Evolutionary conservation across 345 rosid genomes (phyloP).

Genomic region (Rhodamnia rubescens): DNA sequence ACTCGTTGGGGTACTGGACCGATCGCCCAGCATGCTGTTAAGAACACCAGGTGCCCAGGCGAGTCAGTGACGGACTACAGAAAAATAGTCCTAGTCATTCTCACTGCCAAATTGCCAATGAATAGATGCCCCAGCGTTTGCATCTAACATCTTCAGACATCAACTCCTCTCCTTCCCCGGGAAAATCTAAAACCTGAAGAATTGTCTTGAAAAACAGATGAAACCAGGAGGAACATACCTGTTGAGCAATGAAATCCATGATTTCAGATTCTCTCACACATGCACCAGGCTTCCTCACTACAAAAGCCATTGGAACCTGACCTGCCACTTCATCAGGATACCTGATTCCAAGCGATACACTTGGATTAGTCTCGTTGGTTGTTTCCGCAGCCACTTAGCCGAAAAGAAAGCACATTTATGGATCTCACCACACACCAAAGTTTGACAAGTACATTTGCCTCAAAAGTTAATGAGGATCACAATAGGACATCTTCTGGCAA

Average conservation of each 20-base stretch:
- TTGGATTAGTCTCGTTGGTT: not conserved
- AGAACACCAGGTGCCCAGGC: not conserved
- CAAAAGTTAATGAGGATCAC: not conserved
- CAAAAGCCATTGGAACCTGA: conserved; percentile 89
- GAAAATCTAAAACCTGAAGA: not conserved
- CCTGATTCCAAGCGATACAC: conserved; percentile 16
- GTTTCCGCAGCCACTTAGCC: not conserved
- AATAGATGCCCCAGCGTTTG: not conserved
- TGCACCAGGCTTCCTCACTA: conserved; percentile 77
- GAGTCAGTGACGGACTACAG: not conserved
- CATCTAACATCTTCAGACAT: not conserved
- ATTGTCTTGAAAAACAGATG: not conserved
- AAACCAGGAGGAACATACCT: conserved; percentile 23
- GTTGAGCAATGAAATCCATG: conserved; percentile 62
- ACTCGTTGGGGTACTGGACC: not conserved
- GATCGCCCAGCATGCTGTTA: not conserved
- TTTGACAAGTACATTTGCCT: not conserved
- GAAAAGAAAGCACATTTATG: not conserved
- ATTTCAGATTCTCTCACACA: conserved; percentile 38
- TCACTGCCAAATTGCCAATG: not conserved
- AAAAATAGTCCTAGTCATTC: not conserved
- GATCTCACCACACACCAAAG: not conserved
- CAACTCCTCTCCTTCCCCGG: not conserved
- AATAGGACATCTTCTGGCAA: not conserved
- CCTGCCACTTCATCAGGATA: conserved; percentile 93